Conservation (phyloP, 169 alveolate species). For the Cryptosporidium sp. region DNA sequence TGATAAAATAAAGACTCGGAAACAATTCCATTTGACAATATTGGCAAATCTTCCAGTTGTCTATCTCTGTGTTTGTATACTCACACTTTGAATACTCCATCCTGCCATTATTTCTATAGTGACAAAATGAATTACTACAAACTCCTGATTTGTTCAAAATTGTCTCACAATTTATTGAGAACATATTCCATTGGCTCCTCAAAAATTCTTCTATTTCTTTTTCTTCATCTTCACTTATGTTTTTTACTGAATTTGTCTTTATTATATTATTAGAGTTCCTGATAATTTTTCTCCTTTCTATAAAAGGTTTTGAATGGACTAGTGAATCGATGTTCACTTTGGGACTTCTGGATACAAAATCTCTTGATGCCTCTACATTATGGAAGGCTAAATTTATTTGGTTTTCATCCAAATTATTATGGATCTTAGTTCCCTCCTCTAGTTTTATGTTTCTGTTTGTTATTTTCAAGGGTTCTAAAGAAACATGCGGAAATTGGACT, state of each 20-base stretch:
- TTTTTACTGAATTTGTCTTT: not conserved
- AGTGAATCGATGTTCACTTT: not conserved
- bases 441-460: not conserved
- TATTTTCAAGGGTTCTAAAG: not conserved
- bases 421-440: not conserved
- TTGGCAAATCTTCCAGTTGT: slow-evolving; percentile 57
- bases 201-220: slow-evolving; percentile 1
- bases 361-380: not conserved
- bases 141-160: slow-evolving; percentile 22
- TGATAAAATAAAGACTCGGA: slow-evolving; percentile 32
- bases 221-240: not conserved
- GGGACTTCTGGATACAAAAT: not conserved
- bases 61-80: slow-evolving; percentile 39
- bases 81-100: slow-evolving; percentile 29
- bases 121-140: slow-evolving; percentile 33
- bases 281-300: not conserved
- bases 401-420: not conserved
- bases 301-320: not conserved
- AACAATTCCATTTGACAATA: slow-evolving; percentile 59
- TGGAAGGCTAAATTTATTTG: not conserved
- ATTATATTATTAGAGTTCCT: not conserved
- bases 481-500: not conserved
- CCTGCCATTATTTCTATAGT: not conserved
- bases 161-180: slow-evolving; percentile 9
- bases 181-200: not conserved